Percentiles rank a stretch among this genome's conserved stretches.
phyloP scores from a whole-genome alignment of 768 basidiomycete species.

The Floccularia luteovirens region DNA sequence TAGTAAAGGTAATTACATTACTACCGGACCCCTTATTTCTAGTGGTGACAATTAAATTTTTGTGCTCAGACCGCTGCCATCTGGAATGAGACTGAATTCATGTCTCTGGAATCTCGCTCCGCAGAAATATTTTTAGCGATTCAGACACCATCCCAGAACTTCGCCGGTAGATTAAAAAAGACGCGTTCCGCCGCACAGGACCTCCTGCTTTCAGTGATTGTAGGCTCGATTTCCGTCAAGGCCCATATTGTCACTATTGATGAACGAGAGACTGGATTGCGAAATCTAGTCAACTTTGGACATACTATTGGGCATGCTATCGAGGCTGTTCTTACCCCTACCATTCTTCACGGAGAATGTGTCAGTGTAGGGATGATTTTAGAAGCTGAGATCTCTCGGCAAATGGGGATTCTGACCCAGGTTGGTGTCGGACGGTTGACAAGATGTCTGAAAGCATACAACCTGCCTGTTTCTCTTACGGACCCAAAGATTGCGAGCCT shows the following conservation, averaged over 20 bases:
- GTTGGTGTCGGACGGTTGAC: conserved; percentile 88
- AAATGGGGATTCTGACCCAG: conserved; percentile 82
- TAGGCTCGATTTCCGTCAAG: conserved; percentile 91
- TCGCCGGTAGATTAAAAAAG: conserved; percentile 45
- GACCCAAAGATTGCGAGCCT: conserved; percentile 74
- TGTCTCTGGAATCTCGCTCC: conserved; percentile 78
- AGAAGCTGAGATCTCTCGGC: conserved; percentile 89
- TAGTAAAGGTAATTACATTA: conserved; percentile 70
- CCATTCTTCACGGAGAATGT: conserved; percentile 94
- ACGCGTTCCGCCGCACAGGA: conserved; percentile 73
- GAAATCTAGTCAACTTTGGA: conserved; percentile 98
- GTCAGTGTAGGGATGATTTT: conserved; percentile 94
- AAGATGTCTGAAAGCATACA: conserved; percentile 84
- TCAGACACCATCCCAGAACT: conserved; percentile 54
- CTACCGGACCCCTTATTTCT: conserved; percentile 1
- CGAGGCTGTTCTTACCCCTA: conserved; percentile 90
- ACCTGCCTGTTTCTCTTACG: conserved; percentile 74
- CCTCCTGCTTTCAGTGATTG: conserved; percentile 85
- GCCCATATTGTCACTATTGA: conserved; percentile 96
- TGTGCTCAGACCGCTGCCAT: conserved; percentile 99
- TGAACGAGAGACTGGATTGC: conserved; percentile 92
- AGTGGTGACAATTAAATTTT: conserved; percentile 5
- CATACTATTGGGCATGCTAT: conserved; percentile 99
- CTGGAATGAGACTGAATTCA: conserved; percentile 90
- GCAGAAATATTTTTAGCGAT: conserved; percentile 85